phyloP scores from a whole-genome alignment of 2,329 filamentous ascomycete genomes.

The Colletotrichum sp. region DNA sequence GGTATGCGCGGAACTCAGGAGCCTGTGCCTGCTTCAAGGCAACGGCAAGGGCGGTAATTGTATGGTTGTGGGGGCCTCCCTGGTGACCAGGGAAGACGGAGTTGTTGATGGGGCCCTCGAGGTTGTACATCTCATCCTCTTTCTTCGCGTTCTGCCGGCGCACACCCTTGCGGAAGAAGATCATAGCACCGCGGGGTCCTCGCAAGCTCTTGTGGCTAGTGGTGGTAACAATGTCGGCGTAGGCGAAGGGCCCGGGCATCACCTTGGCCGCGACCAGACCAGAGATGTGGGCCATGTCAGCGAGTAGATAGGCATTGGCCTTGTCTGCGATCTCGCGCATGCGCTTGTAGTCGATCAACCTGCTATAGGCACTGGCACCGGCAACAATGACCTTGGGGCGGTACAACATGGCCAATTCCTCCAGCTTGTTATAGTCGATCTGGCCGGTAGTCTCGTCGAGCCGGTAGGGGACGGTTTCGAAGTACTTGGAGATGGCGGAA shows the following conservation, averaged over 20 bases:
- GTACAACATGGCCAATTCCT: slow-evolving; percentile 86
- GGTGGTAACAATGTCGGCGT: slow-evolving; percentile 94
- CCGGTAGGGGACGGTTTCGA: slow-evolving; percentile 95
- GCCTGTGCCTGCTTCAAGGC: slow-evolving; percentile 92
- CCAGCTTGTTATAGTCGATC: slow-evolving; percentile 93
- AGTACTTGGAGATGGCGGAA: slow-evolving; percentile 98
- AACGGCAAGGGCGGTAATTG: slow-evolving; percentile 93
- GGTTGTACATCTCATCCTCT: slow-evolving; percentile 84
- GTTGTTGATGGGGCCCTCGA: slow-evolving; percentile 91
- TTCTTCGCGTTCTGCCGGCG: slow-evolving; percentile 84
- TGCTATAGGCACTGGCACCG: slow-evolving; percentile 94
- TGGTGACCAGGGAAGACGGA: slow-evolving; percentile 99
- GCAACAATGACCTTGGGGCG: slow-evolving; percentile 95
- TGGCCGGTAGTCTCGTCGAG: slow-evolving; percentile 88
- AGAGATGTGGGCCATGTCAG: slow-evolving; percentile 98
- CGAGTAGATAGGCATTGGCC: slow-evolving; percentile 88
- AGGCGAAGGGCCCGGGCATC: slow-evolving; percentile 85
- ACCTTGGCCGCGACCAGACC: slow-evolving; percentile 92
- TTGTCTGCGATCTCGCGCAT: slow-evolving; percentile 93
- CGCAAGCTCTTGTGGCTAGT: slow-evolving; percentile 98
- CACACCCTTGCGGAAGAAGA: slow-evolving; percentile 96
- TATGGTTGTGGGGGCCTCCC: slow-evolving; percentile 98
- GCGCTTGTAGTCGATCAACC: slow-evolving; percentile 91
- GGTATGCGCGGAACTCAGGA: slow-evolving; percentile 91
- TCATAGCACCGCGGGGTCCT: slow-evolving; percentile 94